Conservation (phyloP, 768 basidiomycete species). For the Trametes cinnabarina region DNA sequence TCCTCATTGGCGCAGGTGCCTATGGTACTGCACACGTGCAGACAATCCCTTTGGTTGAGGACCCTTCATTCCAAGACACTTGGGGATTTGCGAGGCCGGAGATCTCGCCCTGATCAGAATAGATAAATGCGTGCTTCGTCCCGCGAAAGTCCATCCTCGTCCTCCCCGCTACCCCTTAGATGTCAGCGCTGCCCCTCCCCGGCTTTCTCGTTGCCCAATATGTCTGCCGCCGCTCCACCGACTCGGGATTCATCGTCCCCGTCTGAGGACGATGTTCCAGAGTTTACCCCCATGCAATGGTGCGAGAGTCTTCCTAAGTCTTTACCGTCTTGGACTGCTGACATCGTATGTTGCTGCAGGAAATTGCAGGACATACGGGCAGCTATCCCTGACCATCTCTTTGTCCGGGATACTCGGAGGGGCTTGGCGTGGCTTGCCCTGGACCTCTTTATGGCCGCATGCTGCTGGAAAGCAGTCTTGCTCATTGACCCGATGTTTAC, state of each 20-base stretch:
- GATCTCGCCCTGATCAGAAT: slow-evolving; percentile 12
- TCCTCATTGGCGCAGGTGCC: neutral
- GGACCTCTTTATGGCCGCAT: slow-evolving; percentile 45
- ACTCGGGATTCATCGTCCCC: neutral
- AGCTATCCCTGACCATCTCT: slow-evolving; percentile 51
- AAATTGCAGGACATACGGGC: slow-evolving; percentile 51
- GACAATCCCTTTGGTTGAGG: slow-evolving; percentile 8
- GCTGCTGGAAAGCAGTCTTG: slow-evolving; percentile 46
- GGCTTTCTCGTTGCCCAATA: neutral
- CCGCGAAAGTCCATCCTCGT: neutral
- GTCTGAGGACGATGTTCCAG: slow-evolving; percentile 21
- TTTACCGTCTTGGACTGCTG: neutral
- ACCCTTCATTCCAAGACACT: slow-evolving; percentile 12
- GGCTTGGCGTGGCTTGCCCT: slow-evolving; percentile 46
- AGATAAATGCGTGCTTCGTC: slow-evolving; percentile 12
- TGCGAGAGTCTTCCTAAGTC: neutral
- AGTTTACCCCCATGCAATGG: slow-evolving; percentile 29
- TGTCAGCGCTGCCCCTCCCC: neutral
- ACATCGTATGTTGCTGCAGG: slow-evolving; percentile 18
- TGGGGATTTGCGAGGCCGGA: slow-evolving; percentile 12
- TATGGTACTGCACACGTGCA: slow-evolving; percentile 11
- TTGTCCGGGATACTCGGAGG: slow-evolving; percentile 47
- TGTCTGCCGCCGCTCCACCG: neutral
- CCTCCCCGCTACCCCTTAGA: neutral
- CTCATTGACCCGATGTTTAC: slow-evolving; percentile 46